phyloP scores from a whole-genome alignment of 1,139 yeast species.

The Kurtzmaniella natalensis region DNA sequence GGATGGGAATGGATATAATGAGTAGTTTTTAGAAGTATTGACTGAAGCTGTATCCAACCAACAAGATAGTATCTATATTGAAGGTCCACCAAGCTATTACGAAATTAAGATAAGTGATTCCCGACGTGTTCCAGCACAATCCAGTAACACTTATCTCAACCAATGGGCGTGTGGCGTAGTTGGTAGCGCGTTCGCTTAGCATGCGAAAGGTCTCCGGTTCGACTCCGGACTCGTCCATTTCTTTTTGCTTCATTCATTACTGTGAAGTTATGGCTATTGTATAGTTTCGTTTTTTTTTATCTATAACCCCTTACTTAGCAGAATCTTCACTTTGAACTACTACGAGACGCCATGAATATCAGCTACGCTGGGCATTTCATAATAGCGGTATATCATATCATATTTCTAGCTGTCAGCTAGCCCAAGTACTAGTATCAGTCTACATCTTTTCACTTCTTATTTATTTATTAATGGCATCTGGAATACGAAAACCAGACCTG shows the following conservation, averaged over 20 bases:
- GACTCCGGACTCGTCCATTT: constrained; percentile 5
- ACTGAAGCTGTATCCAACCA: no score
- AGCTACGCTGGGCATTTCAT: neutral
- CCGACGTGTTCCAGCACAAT: neutral
- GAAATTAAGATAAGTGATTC: neutral
- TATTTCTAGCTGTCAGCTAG: neutral
- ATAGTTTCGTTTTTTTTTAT: neutral
- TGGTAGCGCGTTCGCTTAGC: constrained; percentile 91
- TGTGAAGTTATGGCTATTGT: neutral
- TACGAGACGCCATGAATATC: neutral
- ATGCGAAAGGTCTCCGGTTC: constrained; percentile 85
- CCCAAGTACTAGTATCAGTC: neutral
- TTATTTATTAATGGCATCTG: neutral
- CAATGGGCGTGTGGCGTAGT: constrained; percentile 82
- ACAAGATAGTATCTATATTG: no score
- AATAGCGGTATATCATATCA: neutral
- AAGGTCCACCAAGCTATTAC: no score
- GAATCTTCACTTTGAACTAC: no score
- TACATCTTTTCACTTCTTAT: neutral
- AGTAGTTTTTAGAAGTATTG: neutral
- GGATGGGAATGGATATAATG: neutral
- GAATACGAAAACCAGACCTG: neutral
- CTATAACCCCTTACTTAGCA: no score
- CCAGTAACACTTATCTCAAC: neutral
- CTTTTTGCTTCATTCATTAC: neutral